phyloP scores from a whole-genome alignment of 495 filamentous ascomycete genomes.

The Xylaria sp. region DNA sequence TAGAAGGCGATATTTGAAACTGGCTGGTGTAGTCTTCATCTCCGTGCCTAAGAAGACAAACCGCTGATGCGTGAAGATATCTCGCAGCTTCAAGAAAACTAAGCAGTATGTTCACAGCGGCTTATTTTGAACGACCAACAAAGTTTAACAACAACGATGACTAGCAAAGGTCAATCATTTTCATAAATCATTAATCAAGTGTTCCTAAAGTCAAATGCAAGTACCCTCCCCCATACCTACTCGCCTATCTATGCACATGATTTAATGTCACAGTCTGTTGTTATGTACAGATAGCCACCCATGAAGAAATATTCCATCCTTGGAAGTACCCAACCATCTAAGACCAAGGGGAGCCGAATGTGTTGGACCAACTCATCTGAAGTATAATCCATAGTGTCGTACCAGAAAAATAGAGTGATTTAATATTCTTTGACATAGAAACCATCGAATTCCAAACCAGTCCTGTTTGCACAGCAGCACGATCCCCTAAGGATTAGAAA shows the following conservation, averaged over 20 bases:
- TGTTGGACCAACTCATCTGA: not conserved
- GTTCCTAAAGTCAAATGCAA: not conserved
- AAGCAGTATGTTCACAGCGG: not conserved
- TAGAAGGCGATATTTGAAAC: not conserved
- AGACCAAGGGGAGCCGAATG: not conserved
- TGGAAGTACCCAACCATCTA: not conserved
- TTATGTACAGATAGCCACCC: conserved; percentile 1
- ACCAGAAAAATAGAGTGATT: not conserved
- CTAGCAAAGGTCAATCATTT: not conserved
- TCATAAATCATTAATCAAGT: conserved; percentile 8
- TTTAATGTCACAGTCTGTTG: conserved; percentile 4
- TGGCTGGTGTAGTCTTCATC: not conserved
- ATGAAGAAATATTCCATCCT: not conserved
- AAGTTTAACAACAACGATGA: not conserved
- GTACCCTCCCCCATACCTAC: not conserved
- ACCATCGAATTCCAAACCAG: not conserved
- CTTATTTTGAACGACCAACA: not conserved
- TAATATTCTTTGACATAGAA: not conserved
- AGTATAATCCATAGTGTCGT: not conserved
- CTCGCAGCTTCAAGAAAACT: too few relatives aligned
- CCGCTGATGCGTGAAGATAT: too few relatives aligned
- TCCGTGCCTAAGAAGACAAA: too few relatives aligned
- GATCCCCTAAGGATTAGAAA: not conserved
- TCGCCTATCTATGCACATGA: conserved; percentile 14
- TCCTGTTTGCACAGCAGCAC: not conserved